These are phyloP conservation scores for Aspergillus baeticus DNA, from an alignment of 495 filamentous ascomycete genomes.

Conservation along the genomic window DNA sequence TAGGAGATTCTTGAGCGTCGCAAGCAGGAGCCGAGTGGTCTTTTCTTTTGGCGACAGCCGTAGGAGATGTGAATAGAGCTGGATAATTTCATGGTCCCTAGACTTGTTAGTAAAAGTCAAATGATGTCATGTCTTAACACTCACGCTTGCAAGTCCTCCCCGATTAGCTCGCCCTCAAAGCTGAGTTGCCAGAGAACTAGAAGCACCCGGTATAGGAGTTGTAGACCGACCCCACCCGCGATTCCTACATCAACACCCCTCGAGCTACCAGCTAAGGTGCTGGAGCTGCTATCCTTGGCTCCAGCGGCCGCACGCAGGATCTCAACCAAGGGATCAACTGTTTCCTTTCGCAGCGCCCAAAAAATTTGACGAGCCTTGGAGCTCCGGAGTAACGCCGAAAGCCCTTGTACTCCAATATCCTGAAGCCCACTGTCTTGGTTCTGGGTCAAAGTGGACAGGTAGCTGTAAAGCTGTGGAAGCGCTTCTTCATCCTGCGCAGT, in stretches of 20 bases:
- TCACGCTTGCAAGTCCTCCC: constrained; percentile 84
- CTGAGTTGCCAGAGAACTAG: constrained; percentile 93
- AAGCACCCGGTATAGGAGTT: constrained; percentile 92
- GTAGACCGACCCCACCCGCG: constrained; percentile 81
- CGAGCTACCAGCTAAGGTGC: constrained; percentile 64
- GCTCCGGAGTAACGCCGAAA: constrained; percentile 81
- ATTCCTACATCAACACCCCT: constrained; percentile 61
- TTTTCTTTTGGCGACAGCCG: constrained; percentile 96
- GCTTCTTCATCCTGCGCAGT: constrained; percentile 66
- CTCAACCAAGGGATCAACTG: constrained; percentile 75
- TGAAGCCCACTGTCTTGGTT: constrained; percentile 84
- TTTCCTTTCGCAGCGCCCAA: constrained; percentile 84
- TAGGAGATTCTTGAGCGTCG: constrained; percentile 84
- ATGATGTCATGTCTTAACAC: constrained; percentile 15
- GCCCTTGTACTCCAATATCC: constrained; percentile 91
- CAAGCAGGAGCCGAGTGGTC: constrained; percentile 86
- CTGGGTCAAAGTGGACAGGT: constrained; percentile 76
- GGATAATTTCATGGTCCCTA: constrained; percentile 88
- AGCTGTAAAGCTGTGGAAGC: constrained; percentile 80
- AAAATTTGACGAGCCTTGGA: constrained; percentile 75
- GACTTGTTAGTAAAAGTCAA: constrained; percentile 14
- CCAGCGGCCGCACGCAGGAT: constrained; percentile 81
- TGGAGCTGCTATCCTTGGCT: constrained; percentile 63
- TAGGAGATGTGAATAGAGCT: constrained; percentile 85
- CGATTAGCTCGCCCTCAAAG: constrained; percentile 81